Evolutionary conservation across 2,329 filamentous ascomycete genomes (phyloP), one percentile per base, ranked within the genome.

Genomic region (Phyllosticta citriasiana): DNA sequence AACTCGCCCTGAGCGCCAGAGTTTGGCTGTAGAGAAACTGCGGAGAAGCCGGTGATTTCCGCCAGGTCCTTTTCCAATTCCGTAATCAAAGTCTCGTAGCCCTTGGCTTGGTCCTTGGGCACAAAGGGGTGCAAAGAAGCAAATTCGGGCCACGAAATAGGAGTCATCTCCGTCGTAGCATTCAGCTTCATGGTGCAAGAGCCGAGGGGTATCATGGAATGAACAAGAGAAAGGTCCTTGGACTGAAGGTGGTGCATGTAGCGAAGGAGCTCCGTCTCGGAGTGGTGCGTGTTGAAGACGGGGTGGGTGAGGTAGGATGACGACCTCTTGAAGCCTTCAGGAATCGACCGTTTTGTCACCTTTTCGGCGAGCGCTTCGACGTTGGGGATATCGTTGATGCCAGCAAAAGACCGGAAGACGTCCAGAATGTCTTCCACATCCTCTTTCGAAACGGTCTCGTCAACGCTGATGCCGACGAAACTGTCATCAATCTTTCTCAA

Each of bases 111-210:
- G 54, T 83, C 77, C 0, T 77, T 69, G 0, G 88, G 88, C 47
- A 86, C 83, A 69, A 91, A 91, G 0, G 93, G 93, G 76, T 97
- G 93, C 35, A 96, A 80, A 64, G 87, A 84, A 52, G 88, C 83
- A 69, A 92, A 90, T 57, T 87, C 84, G 0, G 86, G 84, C 76
- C 86, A 87, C 0, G 89, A 89, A 60, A 97, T 82, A 7, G 92
- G 88, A 16, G 89, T 83, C 93, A 97, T 97, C 78, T 97, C 91
- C 0, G 89, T 89, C 2, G 92, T 94, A 52, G 88, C 89, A 73
- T 97, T 97, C 59, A 97, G 85, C 80, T 97, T 97, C 93, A 97
- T 97, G 14, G 93, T 97, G 80, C 93, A 97, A 1, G 93, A 97
- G 22, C 93, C 93, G 1, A 97, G 83, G 2, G 93, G 91, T 64